A percentile compares a stretch with the other conserved stretches of the same genome.
These are phyloP conservation scores for Geotrichum citri-aurantii DNA, from an alignment of 1,139 yeast species.

Conservation along the genomic window DNA sequence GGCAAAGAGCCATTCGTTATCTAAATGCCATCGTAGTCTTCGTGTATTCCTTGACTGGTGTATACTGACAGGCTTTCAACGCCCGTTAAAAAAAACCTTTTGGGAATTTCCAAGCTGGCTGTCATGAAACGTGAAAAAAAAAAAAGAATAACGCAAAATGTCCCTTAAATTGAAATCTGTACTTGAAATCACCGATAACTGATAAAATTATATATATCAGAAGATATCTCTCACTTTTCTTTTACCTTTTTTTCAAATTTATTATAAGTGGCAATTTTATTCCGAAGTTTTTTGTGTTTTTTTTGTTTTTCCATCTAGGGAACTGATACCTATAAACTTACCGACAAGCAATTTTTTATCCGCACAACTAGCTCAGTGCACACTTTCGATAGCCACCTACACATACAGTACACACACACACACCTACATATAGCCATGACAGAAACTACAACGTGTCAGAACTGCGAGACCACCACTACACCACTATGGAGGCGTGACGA, in stretches of 20 bases:
- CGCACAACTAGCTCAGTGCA: background rate
- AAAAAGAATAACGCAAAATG: background rate
- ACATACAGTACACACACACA: background rate
- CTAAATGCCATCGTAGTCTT: background rate
- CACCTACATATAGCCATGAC: background rate
- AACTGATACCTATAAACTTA: background rate
- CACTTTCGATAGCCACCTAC: background rate
- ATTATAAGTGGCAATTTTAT: background rate
- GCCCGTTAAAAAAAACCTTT: no score
- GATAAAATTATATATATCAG: background rate
- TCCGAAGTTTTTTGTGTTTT: no score
- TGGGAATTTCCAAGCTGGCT: background rate
- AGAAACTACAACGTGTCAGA: slow-evolving; percentile 62
- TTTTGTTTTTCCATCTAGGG: background rate
- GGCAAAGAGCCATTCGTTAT: background rate
- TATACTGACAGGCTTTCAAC: background rate
- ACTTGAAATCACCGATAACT: background rate
- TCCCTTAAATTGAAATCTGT: background rate
- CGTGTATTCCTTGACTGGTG: background rate
- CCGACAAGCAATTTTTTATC: no score
- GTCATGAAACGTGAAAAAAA: background rate
- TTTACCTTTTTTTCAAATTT: background rate
- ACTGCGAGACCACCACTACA: slow-evolving; percentile 85
- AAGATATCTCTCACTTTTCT: background rate
- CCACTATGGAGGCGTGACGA: slow-evolving; percentile 95